These are phyloP conservation scores for Aquilaria malaccensis DNA, from an alignment of 345 rosid species.

Conservation along the genomic window DNA sequence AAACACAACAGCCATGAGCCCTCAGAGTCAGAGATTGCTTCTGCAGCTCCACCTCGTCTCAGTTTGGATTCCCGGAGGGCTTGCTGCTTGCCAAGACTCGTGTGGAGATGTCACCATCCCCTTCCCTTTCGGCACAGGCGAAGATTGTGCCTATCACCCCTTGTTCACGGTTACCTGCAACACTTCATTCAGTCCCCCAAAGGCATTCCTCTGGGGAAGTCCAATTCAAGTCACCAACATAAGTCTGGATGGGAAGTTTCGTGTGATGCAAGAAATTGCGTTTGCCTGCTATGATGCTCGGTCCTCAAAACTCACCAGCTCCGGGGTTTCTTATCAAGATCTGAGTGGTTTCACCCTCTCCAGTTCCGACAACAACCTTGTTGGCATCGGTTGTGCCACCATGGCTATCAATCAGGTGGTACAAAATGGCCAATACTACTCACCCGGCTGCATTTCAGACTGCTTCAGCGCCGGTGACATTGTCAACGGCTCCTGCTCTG, in stretches of 20 bases:
- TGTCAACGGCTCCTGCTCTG: background rate
- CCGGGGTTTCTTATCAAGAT: background rate
- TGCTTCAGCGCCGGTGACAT: constrained; percentile 1
- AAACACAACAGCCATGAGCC: too few relatives aligned
- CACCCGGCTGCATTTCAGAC: constrained; percentile 4
- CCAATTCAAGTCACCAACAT: background rate
- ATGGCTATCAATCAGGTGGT: background rate
- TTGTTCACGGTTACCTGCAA: constrained; percentile 6
- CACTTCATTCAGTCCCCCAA: background rate
- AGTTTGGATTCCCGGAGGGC: background rate
- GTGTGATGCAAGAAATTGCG: constrained; percentile 7
- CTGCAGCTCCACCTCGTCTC: background rate
- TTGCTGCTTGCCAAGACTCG: background rate
- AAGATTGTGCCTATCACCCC: background rate
- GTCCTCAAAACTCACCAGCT: background rate
- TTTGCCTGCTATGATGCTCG: constrained; percentile 2
- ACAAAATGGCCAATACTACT: background rate
- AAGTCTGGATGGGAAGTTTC: background rate
- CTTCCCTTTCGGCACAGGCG: constrained; percentile 14
- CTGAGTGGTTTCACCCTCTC: background rate
- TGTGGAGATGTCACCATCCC: constrained; percentile 19
- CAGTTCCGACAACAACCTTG: background rate
- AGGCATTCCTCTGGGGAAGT: background rate
- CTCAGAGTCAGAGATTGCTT: too few relatives aligned
- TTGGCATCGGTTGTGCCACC: constrained; percentile 13